Evolutionary conservation across 306 rosid species (phyloP).

Genomic region (Canavalia gladiata): DNA sequence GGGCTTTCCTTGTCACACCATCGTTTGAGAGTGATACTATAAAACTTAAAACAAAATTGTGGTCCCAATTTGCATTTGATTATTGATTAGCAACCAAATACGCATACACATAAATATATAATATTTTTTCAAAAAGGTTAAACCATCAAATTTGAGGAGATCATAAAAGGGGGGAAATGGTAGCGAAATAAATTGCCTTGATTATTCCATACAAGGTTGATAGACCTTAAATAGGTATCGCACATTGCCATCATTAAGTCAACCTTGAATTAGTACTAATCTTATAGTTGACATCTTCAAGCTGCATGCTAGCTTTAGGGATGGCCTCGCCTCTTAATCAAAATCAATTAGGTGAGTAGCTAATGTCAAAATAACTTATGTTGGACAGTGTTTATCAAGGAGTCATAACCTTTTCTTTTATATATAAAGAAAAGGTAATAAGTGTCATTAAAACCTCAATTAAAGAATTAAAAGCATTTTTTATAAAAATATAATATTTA

Average conservation of each 20-base stretch:
- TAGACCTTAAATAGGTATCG: background rate
- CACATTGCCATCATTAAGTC: slow-evolving; percentile 36
- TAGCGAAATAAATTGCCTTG: slow-evolving; percentile 18
- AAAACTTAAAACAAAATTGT: background rate
- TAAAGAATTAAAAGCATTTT: background rate
- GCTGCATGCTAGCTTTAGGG: slow-evolving; percentile 1
- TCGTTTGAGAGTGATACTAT: slow-evolving; percentile 20
- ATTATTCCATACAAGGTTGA: slow-evolving; percentile 13
- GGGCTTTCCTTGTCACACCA: slow-evolving; percentile 32
- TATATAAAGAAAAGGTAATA: background rate
- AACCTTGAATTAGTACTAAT: slow-evolving; percentile 12
- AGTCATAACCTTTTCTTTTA: slow-evolving; percentile 9
- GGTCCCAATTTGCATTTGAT: background rate
- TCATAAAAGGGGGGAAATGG: background rate
- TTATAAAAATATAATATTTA: background rate
- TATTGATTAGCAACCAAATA: background rate
- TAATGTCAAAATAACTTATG: slow-evolving; percentile 28
- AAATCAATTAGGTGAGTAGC: slow-evolving; percentile 7
- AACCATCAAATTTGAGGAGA: background rate
- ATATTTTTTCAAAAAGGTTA: background rate
- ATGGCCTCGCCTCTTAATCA: slow-evolving; percentile 41
- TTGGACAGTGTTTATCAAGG: slow-evolving; percentile 16
- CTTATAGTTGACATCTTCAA: slow-evolving; percentile 27
- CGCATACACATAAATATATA: background rate
- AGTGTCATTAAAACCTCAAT: background rate